Percentiles rank a stretch among this genome's conserved stretches.
Conservation (phyloP, 2,329 filamentous ascomycete genomes). For the Leptographium lundbergii region DNA sequence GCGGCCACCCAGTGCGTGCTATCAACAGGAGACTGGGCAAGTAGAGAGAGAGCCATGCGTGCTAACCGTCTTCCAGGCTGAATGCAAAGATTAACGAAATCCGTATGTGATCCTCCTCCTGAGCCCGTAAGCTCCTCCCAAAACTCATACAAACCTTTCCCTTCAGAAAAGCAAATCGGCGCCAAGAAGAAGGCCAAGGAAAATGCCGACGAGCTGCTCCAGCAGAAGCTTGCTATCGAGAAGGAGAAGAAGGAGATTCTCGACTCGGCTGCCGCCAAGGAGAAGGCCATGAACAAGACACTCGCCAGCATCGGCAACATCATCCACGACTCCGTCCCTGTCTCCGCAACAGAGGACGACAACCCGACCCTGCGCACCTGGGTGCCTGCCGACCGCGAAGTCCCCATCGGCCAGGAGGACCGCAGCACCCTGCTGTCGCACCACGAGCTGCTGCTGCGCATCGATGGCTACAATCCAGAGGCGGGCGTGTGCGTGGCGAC, state of each 20-base stretch:
- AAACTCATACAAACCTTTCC: not conserved
- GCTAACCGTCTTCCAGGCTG: constrained; percentile 24
- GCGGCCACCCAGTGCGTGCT: constrained; percentile 45
- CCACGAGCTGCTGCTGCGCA: constrained; percentile 78
- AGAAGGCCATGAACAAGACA: constrained; percentile 60
- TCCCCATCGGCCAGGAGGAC: constrained; percentile 45
- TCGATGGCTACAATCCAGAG: constrained; percentile 88
- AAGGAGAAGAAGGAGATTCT: constrained; percentile 72
- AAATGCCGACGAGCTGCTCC: constrained; percentile 66
- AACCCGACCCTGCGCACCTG: constrained; percentile 68
- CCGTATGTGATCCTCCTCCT: constrained; percentile 5
- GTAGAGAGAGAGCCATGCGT: not conserved
- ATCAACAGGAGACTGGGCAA: not conserved
- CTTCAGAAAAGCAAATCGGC: constrained; percentile 12
- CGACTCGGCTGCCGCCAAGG: constrained; percentile 59
- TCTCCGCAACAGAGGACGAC: constrained; percentile 80
- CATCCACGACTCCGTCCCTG: constrained; percentile 77
- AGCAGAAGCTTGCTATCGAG: constrained; percentile 52
- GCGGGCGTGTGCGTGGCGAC: constrained; percentile 47
- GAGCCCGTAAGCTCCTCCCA: not conserved
- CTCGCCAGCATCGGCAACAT: constrained; percentile 79
- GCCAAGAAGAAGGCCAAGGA: constrained; percentile 92
- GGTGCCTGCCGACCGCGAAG: constrained; percentile 61
- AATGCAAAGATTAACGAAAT: constrained; percentile 70
- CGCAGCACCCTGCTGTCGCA: constrained; percentile 64